Base-by-base conservation (phyloP, 768 basidiomycete genomes). In the Russula virescens region DNA sequence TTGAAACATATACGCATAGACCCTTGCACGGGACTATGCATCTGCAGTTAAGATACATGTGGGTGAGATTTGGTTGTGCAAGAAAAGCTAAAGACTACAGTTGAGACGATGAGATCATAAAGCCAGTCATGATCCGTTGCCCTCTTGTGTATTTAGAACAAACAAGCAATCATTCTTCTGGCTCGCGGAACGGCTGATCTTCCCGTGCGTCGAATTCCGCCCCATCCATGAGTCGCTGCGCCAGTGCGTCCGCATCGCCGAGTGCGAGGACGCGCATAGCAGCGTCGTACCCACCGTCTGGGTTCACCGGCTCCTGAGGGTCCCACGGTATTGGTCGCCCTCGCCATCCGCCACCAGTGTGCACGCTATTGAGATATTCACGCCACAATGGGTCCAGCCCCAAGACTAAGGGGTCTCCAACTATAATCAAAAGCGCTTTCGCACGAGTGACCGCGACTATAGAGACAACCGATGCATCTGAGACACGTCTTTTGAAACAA, bases 311-410 rank as follows among this genome's bases (percentile, higher is more conserved):
- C 2, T 7, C 51, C 0, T 25, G 31, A 0, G 81, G 77, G 64
- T 85, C 78, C 83, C 84, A 86, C 8, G 76, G 68, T 40, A 81
- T 80, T 7, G 72, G 70, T 6, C 75, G 74, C 7, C 84, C 84
- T 34, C 69, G 76, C 81, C 84, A 87, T 0, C 84, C 86, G 2
- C 79, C 79, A 16, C 79, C 77, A 19, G 67, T 54, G 63, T 82
- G 71, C n/a, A 86, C 71, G 64, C 82, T 85, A 61, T 84, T 85
- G 52, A 87, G 69, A 74, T 86, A 86, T 0, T 73, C 70, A 4
- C 84, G 73, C 86, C 86, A 86, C 2, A 86, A 73, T 0, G 85
- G 84, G 64, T 87, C 85, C 1, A 86, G 76, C 9, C 80, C 80
- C 0, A 87, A 74, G 4, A 86, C 82, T 9, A 75, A 70, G 0